Percentiles rank a stretch among this genome's conserved stretches.
These are phyloP conservation scores for Pythium periplocum DNA, from an alignment of 352 stramenopile species.

Conservation along the genomic window DNA sequence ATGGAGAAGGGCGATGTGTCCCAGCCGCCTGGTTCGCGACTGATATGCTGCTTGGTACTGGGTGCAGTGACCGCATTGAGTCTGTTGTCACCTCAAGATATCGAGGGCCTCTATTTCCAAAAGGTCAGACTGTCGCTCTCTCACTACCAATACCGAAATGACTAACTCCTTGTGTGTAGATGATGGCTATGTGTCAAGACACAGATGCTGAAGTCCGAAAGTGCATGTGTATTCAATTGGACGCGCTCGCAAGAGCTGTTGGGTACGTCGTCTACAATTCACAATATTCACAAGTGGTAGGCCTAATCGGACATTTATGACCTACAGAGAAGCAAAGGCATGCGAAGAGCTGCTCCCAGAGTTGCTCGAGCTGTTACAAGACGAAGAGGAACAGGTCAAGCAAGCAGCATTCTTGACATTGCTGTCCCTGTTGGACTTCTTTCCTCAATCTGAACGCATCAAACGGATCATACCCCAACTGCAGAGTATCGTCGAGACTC, in stretches of 20 bases:
- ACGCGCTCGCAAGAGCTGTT: slow-evolving; percentile 60
- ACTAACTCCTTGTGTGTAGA: slow-evolving; percentile 29
- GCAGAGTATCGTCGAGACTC: slow-evolving; percentile 39
- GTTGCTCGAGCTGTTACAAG: slow-evolving; percentile 69
- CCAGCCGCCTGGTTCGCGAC: slow-evolving; percentile 61
- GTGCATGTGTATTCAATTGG: slow-evolving; percentile 82
- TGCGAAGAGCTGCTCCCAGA: slow-evolving; percentile 63
- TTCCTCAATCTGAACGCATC: slow-evolving; percentile 40
- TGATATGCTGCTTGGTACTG: slow-evolving; percentile 74
- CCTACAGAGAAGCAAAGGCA: slow-evolving; percentile 50
- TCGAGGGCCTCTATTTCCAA: slow-evolving; percentile 76
- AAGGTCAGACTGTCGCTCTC: slow-evolving; percentile 34
- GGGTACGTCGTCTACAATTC: slow-evolving; percentile 27
- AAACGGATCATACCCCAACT: slow-evolving; percentile 71
- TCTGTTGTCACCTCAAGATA: slow-evolving; percentile 58
- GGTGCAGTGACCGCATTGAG: slow-evolving; percentile 69
- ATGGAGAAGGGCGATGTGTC: slow-evolving; percentile 84
- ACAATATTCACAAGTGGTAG: neutral
- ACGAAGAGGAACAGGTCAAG: slow-evolving; percentile 84
- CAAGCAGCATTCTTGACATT: slow-evolving; percentile 68
- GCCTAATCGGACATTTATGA: too few species aligned
- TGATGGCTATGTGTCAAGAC: slow-evolving; percentile 82
- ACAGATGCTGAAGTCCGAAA: slow-evolving; percentile 77
- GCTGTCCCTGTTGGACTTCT: slow-evolving; percentile 72
- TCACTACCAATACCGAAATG: neutral